Evolutionary conservation across 106 monocot species (phyloP).

Genomic region (Agapanthus africanus): DNA sequence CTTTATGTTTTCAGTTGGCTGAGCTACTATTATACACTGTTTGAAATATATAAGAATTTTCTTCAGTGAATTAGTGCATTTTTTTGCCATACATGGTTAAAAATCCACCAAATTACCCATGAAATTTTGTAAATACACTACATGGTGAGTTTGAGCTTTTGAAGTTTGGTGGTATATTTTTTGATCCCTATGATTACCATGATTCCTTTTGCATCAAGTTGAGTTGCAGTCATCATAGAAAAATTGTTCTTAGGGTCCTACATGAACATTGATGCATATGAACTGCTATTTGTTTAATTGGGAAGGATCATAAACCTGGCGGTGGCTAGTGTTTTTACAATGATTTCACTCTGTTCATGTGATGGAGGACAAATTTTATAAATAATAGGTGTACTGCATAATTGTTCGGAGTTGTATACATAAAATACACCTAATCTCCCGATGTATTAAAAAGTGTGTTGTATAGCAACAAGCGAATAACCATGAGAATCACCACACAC

Average conservation of each 20-base stretch:
- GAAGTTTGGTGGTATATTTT: not conserved
- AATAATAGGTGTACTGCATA: too few relatives aligned
- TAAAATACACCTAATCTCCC: too few relatives aligned
- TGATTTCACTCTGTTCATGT: not conserved
- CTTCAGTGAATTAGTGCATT: not conserved
- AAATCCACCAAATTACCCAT: not conserved
- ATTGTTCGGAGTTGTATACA: too few relatives aligned
- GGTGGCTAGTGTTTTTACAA: not conserved
- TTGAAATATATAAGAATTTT: not conserved
- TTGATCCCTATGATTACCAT: not conserved
- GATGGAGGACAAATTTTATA: too few relatives aligned
- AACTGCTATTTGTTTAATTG: not conserved
- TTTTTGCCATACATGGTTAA: not conserved
- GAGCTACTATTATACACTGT: not conserved
- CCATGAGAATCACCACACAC: too few relatives aligned
- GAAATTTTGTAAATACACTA: not conserved
- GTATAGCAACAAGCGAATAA: too few relatives aligned
- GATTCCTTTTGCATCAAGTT: not conserved
- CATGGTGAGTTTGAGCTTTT: not conserved
- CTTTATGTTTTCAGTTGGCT: not conserved
- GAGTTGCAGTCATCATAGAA: not conserved
- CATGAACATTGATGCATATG: not conserved
- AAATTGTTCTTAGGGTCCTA: too few relatives aligned
- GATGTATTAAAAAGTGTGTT: too few relatives aligned
- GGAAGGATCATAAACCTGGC: not conserved